phyloP scores from a whole-genome alignment of 2,329 filamentous ascomycete genomes.

The Ophiocordyceps sinensis region DNA sequence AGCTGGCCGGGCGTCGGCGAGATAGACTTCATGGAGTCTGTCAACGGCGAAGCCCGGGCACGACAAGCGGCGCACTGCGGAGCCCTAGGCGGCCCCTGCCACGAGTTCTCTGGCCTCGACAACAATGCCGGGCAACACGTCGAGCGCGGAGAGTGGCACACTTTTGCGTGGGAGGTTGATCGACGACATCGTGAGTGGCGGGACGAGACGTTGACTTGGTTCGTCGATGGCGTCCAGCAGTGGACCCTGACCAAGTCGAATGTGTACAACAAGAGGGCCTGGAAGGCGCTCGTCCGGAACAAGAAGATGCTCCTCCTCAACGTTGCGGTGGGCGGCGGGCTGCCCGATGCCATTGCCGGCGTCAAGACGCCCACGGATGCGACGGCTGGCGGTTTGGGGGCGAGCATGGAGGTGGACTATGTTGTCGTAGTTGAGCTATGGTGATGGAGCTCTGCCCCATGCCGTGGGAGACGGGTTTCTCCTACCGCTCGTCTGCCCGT shows the following conservation, averaged over 20 bases:
- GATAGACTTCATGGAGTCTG: slow-evolving; percentile 28
- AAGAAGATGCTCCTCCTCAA: slow-evolving; percentile 22
- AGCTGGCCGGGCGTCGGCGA: slow-evolving; percentile 29
- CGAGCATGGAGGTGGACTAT: slow-evolving; percentile 24
- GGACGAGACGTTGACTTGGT: slow-evolving; percentile 20
- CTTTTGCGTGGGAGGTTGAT: slow-evolving; percentile 18
- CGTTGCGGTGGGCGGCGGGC: slow-evolving; percentile 23
- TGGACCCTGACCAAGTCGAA: slow-evolving; percentile 13
- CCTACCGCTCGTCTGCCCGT: no score
- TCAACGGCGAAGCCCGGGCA: slow-evolving; percentile 21
- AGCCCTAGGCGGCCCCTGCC: slow-evolving; percentile 23
- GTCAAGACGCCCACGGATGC: slow-evolving; percentile 16
- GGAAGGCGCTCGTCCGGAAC: slow-evolving; percentile 15
- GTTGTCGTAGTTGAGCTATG: slow-evolving; percentile 18
- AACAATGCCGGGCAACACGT: slow-evolving; percentile 5
- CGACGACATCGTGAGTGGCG: slow-evolving; percentile 4
- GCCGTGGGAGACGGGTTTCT: no score
- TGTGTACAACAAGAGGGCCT: slow-evolving; percentile 13
- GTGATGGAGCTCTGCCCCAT: no score
- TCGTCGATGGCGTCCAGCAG: slow-evolving; percentile 14
- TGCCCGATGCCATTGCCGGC: slow-evolving; percentile 19
- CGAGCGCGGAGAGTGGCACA: slow-evolving; percentile 17
- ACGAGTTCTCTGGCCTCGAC: slow-evolving; percentile 22
- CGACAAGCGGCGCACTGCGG: slow-evolving; percentile 29
- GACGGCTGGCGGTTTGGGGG: slow-evolving; percentile 17